Conservation (phyloP, 306 rosid genomes). For the Hylodesmum podocarpum region DNA sequence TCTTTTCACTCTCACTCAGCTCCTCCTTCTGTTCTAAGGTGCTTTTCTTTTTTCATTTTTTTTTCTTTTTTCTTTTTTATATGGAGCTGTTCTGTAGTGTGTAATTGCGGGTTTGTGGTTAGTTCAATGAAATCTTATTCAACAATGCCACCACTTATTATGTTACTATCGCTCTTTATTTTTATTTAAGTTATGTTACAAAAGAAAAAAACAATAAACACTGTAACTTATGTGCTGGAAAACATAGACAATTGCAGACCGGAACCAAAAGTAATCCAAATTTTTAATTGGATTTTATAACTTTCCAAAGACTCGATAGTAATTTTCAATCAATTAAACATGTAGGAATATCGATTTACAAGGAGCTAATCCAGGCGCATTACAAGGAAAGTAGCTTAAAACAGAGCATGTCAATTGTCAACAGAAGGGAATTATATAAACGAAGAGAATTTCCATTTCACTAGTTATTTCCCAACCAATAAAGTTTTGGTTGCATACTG, state of each 20-base stretch:
- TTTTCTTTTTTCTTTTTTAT: background rate
- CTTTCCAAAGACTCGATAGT: background rate
- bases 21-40: background rate
- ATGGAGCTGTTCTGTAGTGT: background rate
- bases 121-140: conserved; percentile 23
- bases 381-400: background rate
- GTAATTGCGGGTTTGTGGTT: conserved; percentile 22
- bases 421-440: background rate
- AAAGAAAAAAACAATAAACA: no score
- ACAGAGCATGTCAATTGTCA: background rate
- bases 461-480: background rate
- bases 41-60: background rate
- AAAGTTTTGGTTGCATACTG: background rate
- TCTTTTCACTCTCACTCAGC: background rate
- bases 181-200: no score
- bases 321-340: background rate
- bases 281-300: background rate
- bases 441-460: background rate
- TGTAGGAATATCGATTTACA: background rate
- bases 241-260: background rate
- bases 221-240: background rate
- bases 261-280: background rate
- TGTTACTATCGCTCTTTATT: background rate
- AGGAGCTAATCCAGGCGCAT: background rate
- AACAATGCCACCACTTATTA: background rate